Evolutionary conservation across 305 asterid species (phyloP), one percentile per base, ranked within the genome.

Genomic region (Caryopteris hybrid): DNA sequence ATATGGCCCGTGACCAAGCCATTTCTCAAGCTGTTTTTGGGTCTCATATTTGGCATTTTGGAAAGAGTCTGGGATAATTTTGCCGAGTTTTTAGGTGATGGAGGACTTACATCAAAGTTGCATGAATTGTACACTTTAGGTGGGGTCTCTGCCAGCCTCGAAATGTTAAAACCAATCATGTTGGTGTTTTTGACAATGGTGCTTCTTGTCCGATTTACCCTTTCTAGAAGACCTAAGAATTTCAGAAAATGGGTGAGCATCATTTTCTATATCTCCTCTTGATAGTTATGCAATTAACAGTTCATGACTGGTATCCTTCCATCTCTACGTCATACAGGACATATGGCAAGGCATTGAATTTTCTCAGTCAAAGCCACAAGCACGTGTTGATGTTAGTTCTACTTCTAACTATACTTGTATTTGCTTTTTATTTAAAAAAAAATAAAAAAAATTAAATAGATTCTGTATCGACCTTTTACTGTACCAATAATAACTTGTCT

Each of bases 291-390:
- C 47, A 33, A 43, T 59, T 76, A 43, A 51, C 36, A 55, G 50
- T 60, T 74, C 51, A 25, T 56, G 70, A 20, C 56, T 69, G 60
- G 68, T 57, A 66, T 29, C 60, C 69, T 70, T 51, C 63, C 50
- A 46, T 34, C 43, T 77, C 61, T 81, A 64, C 71, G 58, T 73
- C 68, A 50, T 82, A 86, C 90, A 91, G 99, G 99, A 94, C 77
- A 81, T 94, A 68, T 94, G 99, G 98, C 98, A 94, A 91, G 91
- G 93, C 65, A 86, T 89, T 72, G 98, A 87, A 77, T 94, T 94
- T 74, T 87, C 97, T 68, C 98, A 91, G 71, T 94, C 99, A 54
- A 94, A 89, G 78, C 86, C 99, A 66, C 96, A 94, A 87, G 98
- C 99, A 51, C 98, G 98, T 63, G 96, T 94, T 75, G 98, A 94